Base-by-base conservation (phyloP, 129 eudicot species). In the Cynara cardunculus region DNA sequence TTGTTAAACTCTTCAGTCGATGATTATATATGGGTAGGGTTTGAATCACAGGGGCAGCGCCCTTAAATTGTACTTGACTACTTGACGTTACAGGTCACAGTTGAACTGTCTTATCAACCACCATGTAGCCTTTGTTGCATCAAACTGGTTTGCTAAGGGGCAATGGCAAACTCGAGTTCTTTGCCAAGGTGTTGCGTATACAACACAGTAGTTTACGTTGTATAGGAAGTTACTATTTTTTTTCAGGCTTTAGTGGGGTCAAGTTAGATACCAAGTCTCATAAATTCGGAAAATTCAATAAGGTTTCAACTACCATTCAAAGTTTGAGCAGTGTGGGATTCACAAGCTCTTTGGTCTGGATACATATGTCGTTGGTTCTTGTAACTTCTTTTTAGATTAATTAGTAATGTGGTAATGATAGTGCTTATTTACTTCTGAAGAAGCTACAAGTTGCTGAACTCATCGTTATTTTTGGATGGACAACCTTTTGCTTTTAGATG, bases 291-390 rank as follows among this genome's bases (percentile, higher is more conserved):
- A 16, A 69, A 30, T 69, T 25, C 44, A 14, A n/a, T 31, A 69
- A 69, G 73, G 73, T 69, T 69, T 69, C 25, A 69, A 69, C 25
- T 30, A 28, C 32, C 41, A 69, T 69, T 69, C 5, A 69, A 2
- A 69, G 68, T 74, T 75, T 31, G 64, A 41, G 81, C 19, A 41
- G 74, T 61, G 25, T 67, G 24, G 74, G 69, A 64, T 64, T 26
- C 13, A 64, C 16, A 64, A 64, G 69, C 69, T 64, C 18, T 62
- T 64, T 64, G 69, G 14, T 64, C 69, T 64, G 22, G 69, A 64
- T 64, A 9, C 14, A 2, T 24, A 64, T 64, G 69, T 25, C 4
- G 10, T 16, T 64, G 28, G 27, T 64, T 64, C 27, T 64, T 64
- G 28, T 64, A 64, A 24, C 28, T 64, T 64, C 27, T 56, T 64